A percentile compares a stretch with the other conserved stretches of the same genome.
These are phyloP conservation scores for Phylloporus sp. DNA, from an alignment of 768 basidiomycete genomes.

Conservation along the genomic window DNA sequence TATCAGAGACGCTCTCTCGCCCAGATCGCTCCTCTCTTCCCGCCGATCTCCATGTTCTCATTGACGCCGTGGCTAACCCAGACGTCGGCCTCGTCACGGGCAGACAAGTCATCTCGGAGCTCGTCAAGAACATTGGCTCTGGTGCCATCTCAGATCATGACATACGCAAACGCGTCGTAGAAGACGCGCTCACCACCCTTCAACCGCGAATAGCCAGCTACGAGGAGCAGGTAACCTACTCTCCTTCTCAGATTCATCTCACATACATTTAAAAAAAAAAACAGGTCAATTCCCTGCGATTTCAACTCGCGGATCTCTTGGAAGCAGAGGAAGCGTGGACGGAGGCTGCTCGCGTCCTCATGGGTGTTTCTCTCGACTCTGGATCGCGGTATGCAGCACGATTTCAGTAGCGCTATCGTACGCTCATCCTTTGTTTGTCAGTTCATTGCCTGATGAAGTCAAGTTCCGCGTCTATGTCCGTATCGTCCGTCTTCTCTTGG, in stretches of 20 bases:
- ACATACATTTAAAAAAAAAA: slow-evolving; percentile 37
- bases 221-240: slow-evolving; percentile 72
- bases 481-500: slow-evolving; percentile 89
- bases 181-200: slow-evolving; percentile 65
- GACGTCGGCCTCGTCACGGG: slow-evolving; percentile 87
- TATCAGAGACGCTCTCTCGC: slow-evolving; percentile 61
- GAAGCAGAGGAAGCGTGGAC: slow-evolving; percentile 93
- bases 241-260: neutral
- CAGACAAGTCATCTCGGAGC: slow-evolving; percentile 81
- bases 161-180: slow-evolving; percentile 66
- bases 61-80: slow-evolving; percentile 79
- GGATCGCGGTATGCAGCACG: slow-evolving; percentile 62
- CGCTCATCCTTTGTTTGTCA: slow-evolving; percentile 20
- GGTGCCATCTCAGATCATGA: slow-evolving; percentile 52
- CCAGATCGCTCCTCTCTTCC: slow-evolving; percentile 42
- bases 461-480: slow-evolving; percentile 90
- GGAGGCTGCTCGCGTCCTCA: slow-evolving; percentile 86
- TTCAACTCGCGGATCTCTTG: slow-evolving; percentile 87
- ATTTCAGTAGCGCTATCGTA: neutral
- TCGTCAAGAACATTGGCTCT: slow-evolving; percentile 65
- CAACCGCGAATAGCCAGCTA: slow-evolving; percentile 85
- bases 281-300: slow-evolving; percentile 79
- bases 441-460: slow-evolving; percentile 71
- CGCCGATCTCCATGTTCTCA: slow-evolving; percentile 62
- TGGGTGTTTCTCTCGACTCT: slow-evolving; percentile 89